Evolutionary conservation across 2,329 filamentous ascomycete species (phyloP), one percentile per base, ranked within the genome.

Genomic region (Westerdykella aurantiaca): DNA sequence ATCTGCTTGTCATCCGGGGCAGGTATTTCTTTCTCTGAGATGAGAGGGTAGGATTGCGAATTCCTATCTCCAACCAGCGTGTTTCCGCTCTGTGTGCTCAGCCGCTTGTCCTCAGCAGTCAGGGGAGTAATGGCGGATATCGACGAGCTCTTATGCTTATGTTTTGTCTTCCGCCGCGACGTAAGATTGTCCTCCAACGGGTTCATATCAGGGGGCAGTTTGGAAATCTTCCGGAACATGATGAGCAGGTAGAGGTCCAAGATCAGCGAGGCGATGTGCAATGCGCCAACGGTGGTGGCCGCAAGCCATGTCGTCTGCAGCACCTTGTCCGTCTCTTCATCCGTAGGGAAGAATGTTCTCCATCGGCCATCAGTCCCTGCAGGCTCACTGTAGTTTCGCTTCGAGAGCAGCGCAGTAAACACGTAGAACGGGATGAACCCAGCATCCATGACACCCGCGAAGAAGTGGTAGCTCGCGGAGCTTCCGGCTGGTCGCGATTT

Each of bases 171-270:
- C 69, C 72, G 57, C 18, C 83, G 80, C 10, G 87, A 82, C 1
- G 89, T 96, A 45, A 95, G 72, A 57, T 91, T 83, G 52, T 86
- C 81, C 63, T 96, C 90, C 12, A 97, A 75, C 1, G 91, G 91
- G 63, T 97, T 97, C 86, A 95, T 88, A 60, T 97, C 91, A 0
- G 91, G 90, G 5, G 91, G 91, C 64, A 96, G 77, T 16, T 77
- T 74, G 5, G 82, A 76, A 57, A 97, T 96, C 60, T 86, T 85
- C 34, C 83, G 80, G 79, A 96, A 97, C 54, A 85, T 79, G 41
- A 86, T 64, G 13, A 82, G 81, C 21, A 97, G 74, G 69, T 85
- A 96, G 25, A 87, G 63, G 5, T 87, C 87, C 31, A 94, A 72
- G 14, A 73, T 67, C 1, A 93, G 67, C 1, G 87, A 87, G 9